phyloP scores from a whole-genome alignment of 352 stramenopile species.

The Pythium rishiriense region DNA sequence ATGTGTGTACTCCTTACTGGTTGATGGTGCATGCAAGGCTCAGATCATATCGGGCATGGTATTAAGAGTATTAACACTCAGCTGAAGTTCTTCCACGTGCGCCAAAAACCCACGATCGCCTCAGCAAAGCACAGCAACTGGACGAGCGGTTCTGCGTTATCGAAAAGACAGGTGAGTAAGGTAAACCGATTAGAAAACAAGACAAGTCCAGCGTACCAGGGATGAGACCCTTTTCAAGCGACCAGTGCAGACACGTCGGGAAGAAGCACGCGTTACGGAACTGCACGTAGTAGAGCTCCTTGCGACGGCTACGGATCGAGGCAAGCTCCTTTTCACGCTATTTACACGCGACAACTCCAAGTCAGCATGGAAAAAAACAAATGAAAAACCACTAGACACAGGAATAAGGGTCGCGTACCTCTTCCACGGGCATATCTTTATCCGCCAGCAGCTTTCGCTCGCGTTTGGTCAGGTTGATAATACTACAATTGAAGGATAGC shows the following conservation, averaged over 20 bases:
- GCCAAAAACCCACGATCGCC: slow-evolving; percentile 67
- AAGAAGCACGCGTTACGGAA: slow-evolving; percentile 83
- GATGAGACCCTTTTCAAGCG: slow-evolving; percentile 63
- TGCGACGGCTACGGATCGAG: slow-evolving; percentile 48
- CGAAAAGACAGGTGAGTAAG: not conserved
- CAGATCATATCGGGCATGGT: not conserved
- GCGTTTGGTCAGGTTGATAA: slow-evolving; percentile 57
- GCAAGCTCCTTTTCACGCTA: slow-evolving; percentile 46
- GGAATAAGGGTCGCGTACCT: slow-evolving; percentile 29
- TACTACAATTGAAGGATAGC: slow-evolving; percentile 30
- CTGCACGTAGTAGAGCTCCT: slow-evolving; percentile 77
- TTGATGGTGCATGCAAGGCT: no score
- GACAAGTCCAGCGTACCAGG: slow-evolving; percentile 36
- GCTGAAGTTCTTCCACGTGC: slow-evolving; percentile 59
- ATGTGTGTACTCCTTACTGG: not conserved
- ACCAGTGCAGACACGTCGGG: slow-evolving; percentile 83
- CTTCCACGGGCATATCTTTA: slow-evolving; percentile 52
- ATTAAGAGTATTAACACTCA: not conserved
- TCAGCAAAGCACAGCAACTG: slow-evolving; percentile 75
- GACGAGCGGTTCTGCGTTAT: slow-evolving; percentile 55
- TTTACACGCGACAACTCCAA: not conserved
- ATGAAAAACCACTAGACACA: not conserved
- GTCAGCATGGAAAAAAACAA: not conserved
- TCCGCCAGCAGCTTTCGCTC: slow-evolving; percentile 55
- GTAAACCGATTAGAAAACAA: slow-evolving; percentile 2